Base-by-base conservation (phyloP, 148 eudicot species). In the Suaeda aralocaspica region DNA sequence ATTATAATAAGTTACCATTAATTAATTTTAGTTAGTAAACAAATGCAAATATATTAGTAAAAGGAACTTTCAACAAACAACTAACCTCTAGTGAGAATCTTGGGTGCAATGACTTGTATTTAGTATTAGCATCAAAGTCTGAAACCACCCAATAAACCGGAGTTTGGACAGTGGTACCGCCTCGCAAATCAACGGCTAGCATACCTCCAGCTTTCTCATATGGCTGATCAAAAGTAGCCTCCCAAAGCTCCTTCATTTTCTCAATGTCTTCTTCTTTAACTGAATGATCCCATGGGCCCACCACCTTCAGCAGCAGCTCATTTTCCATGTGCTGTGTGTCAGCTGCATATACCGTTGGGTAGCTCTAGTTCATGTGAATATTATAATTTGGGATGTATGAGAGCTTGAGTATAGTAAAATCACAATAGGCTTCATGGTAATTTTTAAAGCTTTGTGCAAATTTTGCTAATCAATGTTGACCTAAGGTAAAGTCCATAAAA, bases 131-230 rank as follows among this genome's bases (percentile, higher is more conserved):
- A 82, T 93, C 98, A 64, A 74, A 60, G 53, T 84, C 85, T 0
- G 84, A 78, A 64, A 78, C 82, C 70, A 82, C 84, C 98, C 97
- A 87, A 72, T 72, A 77, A 74, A 84, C 39, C 22, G 81, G 85
- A 29, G 71, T 78, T 57, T 82, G 71, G 42, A 73, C 77, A 59
- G 66, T 51, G 56, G 57, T 59, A 72, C 59, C 48, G 49, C 76
- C 69, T 61, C 31, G 70, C 44, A 69, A 67, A 77, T 72, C 79
- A 33, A 52, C 55, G 25, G 78, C 82, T n/a, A 82, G 33, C 26
- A 44, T 63, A 18, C 88, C 86, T 41, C 98, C 98, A 46, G 98
- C 91, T 86, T 91, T 93, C 83, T 88, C 95, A 69, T 91, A 93
- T 19, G 97, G 96, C 70, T 86, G 88, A 78, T 88, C 85, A 78